These are phyloP conservation scores for Colletotrichum gigasporum DNA, from an alignment of 2,329 filamentous ascomycete species.

Conservation along the genomic window DNA sequence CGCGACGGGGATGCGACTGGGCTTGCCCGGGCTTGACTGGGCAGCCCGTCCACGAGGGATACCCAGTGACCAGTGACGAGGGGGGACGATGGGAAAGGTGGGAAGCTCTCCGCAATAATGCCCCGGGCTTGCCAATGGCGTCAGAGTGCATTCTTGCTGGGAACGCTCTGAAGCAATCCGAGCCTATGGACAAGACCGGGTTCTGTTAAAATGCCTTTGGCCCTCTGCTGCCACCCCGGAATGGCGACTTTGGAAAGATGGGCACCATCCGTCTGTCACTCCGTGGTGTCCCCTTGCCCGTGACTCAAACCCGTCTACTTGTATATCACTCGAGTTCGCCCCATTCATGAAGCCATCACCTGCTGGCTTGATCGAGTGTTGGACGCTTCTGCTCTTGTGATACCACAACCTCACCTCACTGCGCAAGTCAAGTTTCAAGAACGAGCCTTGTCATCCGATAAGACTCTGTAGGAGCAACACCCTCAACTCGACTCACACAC, in stretches of 20 bases:
- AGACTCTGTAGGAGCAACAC: conserved; percentile 25
- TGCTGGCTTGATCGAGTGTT: conserved; percentile 12
- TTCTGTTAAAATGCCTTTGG: conserved; percentile 30
- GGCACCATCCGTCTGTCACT: conserved; percentile 37
- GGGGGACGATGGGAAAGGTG: not conserved
- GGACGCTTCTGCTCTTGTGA: conserved; percentile 7
- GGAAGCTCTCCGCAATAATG: conserved; percentile 24
- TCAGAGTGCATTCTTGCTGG: conserved; percentile 32
- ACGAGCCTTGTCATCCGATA: not conserved
- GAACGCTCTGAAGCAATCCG: conserved; percentile 17
- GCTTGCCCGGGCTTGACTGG: conserved; percentile 1
- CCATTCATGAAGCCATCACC: conserved; percentile 17
- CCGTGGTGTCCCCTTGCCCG: conserved; percentile 38
- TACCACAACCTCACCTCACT: conserved; percentile 15
- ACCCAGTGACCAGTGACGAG: not conserved
- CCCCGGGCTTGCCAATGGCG: conserved; percentile 30
- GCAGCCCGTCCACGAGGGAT: conserved; percentile 1
- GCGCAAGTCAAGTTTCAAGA: conserved; percentile 29
- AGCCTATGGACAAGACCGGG: conserved; percentile 25
- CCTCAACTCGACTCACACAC: not conserved
- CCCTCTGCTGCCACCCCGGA: conserved; percentile 25
- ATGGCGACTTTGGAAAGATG: conserved; percentile 36
- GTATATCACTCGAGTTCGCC: conserved; percentile 30
- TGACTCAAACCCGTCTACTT: conserved; percentile 27
- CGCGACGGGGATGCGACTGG: conserved; percentile 19